These are phyloP conservation scores for Saposhnikovia divaricata DNA, from an alignment of 129 eudicot genomes.

Conservation along the genomic window DNA sequence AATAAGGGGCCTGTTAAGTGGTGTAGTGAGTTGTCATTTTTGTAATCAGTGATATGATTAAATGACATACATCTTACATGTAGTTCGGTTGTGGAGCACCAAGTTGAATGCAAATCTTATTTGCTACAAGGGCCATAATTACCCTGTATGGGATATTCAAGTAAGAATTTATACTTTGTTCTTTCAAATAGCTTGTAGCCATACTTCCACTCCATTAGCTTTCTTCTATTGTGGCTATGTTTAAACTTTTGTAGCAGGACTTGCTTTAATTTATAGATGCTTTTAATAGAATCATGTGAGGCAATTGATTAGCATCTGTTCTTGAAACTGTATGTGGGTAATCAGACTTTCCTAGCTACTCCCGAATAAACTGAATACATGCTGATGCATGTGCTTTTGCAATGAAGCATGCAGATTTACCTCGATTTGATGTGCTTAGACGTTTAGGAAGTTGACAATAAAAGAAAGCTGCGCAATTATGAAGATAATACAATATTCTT, in stretches of 20 bases:
- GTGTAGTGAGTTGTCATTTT: not conserved
- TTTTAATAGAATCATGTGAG: not conserved
- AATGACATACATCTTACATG: slow-evolving; percentile 12
- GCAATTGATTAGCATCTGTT: not conserved
- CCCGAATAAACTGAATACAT: not conserved
- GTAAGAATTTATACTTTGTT: slow-evolving; percentile 26
- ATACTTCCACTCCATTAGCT: not conserved
- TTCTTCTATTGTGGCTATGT: not conserved
- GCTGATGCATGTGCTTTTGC: no score
- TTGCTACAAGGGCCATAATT: slow-evolving; percentile 96
- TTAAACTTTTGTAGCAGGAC: not conserved
- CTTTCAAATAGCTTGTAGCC: not conserved
- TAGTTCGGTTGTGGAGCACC: slow-evolving; percentile 97
- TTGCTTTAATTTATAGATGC: not conserved
- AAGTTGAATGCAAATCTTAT: slow-evolving; percentile 88
- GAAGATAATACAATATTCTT: not conserved
- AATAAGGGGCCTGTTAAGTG: not conserved
- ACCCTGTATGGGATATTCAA: slow-evolving; percentile 99
- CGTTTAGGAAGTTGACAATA: not conserved
- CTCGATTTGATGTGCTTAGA: slow-evolving; percentile 1
- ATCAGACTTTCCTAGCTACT: not conserved
- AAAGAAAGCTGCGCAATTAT: not conserved
- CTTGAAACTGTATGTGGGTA: not conserved
- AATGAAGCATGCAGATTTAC: not conserved
- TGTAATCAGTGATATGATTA: not conserved